phyloP scores from a whole-genome alignment of 108 stramenopile genomes.

The Nitzschia sp. region DNA sequence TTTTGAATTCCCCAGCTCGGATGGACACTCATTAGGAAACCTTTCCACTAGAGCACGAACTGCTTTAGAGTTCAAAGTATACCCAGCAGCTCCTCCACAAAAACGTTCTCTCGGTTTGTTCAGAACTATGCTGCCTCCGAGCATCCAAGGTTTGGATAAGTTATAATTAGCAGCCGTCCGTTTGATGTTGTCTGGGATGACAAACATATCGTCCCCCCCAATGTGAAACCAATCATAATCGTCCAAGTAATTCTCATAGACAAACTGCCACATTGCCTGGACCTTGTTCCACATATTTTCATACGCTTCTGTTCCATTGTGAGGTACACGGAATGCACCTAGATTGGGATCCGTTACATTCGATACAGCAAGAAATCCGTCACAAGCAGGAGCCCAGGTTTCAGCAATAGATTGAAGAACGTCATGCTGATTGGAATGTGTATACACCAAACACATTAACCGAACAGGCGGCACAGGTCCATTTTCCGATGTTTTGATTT shows the following conservation, averaged over 20 bases:
- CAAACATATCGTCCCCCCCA: constrained; percentile 70
- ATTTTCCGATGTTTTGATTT: constrained; percentile 52
- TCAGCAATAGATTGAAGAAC: constrained; percentile 2
- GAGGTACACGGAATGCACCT: constrained; percentile 55
- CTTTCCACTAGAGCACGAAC: constrained; percentile 8
- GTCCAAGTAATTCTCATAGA: constrained; percentile 59
- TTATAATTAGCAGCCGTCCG: background rate
- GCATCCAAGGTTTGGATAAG: background rate
- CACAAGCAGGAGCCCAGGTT: constrained; percentile 29
- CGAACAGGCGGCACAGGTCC: background rate
- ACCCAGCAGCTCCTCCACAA: constrained; percentile 43
- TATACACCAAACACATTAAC: constrained; percentile 37
- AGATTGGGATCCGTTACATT: constrained; percentile 53
- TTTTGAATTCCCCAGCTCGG: constrained; percentile 23
- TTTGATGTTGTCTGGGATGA: constrained; percentile 34
- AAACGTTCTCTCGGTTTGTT: constrained; percentile 1
- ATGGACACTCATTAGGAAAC: background rate
- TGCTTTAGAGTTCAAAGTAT: constrained; percentile 45
- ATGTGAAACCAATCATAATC: constrained; percentile 84
- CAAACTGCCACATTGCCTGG: constrained; percentile 75
- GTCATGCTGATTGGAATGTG: constrained; percentile 28
- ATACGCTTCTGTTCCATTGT: constrained; percentile 74
- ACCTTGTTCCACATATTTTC: constrained; percentile 90
- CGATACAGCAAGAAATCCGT: constrained; percentile 78
- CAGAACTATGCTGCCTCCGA: background rate